Conservation (phyloP, 805 yeast species). For the Yamadazyma akitaensis region DNA sequence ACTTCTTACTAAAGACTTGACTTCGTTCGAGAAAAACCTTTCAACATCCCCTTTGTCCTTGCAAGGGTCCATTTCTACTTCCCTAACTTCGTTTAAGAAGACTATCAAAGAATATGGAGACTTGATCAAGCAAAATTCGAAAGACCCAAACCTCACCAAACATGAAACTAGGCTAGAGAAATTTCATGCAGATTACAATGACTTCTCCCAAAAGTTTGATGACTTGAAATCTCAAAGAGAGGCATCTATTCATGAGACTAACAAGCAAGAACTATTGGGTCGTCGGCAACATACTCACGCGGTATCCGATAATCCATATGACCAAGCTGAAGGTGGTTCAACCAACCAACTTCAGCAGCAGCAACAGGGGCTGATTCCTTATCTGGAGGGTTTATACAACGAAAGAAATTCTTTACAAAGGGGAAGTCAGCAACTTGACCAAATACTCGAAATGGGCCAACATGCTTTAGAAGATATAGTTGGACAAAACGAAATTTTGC, state of each 20-base stretch:
- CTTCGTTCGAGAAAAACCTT: slow-evolving; percentile 61
- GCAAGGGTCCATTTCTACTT: slow-evolving; percentile 76
- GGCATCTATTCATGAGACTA: slow-evolving; percentile 42
- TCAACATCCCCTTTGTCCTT: slow-evolving; percentile 70
- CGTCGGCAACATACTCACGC: slow-evolving; percentile 33
- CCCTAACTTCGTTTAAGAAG: slow-evolving; percentile 69
- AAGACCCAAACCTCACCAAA: slow-evolving; percentile 52
- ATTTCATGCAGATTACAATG: slow-evolving; percentile 48
- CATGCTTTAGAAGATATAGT: slow-evolving; percentile 80
- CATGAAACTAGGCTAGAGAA: slow-evolving; percentile 51
- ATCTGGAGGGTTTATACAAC: slow-evolving; percentile 63
- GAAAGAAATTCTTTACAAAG: slow-evolving; percentile 63
- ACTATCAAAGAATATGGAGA: slow-evolving; percentile 69
- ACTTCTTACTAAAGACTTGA: slow-evolving; percentile 64
- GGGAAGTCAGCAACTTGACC: slow-evolving; percentile 82
- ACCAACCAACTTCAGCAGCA: slow-evolving; percentile 19
- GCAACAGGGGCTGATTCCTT: slow-evolving; percentile 28
- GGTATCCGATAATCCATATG: slow-evolving; percentile 50
- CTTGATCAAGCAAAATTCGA: slow-evolving; percentile 56
- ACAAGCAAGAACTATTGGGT: slow-evolving; percentile 54
- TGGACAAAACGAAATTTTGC: slow-evolving; percentile 74
- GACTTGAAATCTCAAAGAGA: slow-evolving; percentile 56
- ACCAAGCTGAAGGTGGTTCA: slow-evolving; percentile 15
- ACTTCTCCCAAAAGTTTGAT: slow-evolving; percentile 49
- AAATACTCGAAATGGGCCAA: slow-evolving; percentile 85